Evolutionary conservation across 2,329 filamentous ascomycete species (phyloP).

Genomic region (Claviceps citrina): DNA sequence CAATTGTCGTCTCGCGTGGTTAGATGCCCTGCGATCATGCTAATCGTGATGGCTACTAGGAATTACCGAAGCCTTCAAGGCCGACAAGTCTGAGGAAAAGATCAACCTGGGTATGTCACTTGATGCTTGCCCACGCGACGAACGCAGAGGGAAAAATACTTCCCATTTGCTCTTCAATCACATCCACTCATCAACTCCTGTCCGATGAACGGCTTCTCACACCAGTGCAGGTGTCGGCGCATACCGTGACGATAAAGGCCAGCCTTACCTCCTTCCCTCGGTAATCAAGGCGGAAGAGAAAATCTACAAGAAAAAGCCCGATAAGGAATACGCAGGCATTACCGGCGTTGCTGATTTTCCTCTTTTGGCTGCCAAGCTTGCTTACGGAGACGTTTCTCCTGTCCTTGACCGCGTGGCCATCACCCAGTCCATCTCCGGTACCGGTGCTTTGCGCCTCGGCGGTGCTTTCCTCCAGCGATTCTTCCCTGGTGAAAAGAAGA

Average conservation of each 20-base stretch:
- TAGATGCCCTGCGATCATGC: slow-evolving; percentile 11
- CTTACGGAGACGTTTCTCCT: slow-evolving; percentile 69
- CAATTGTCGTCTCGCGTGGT: not conserved
- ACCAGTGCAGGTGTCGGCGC: slow-evolving; percentile 65
- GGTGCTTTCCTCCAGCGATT: slow-evolving; percentile 84
- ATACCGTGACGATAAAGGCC: slow-evolving; percentile 95
- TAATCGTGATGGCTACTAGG: slow-evolving; percentile 27
- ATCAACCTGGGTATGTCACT: slow-evolving; percentile 75
- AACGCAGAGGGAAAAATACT: not conserved
- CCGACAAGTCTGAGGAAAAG: slow-evolving; percentile 83
- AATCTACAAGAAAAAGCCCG: slow-evolving; percentile 59
- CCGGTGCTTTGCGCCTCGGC: slow-evolving; percentile 86
- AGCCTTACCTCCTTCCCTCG: slow-evolving; percentile 93
- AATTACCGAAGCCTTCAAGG: slow-evolving; percentile 98
- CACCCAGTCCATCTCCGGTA: slow-evolving; percentile 96
- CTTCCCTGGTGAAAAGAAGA: slow-evolving; percentile 82
- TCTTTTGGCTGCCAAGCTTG: slow-evolving; percentile 75
- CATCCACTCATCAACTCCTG: slow-evolving; percentile 3
- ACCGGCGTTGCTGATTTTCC: slow-evolving; percentile 92
- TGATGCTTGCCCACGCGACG: not conserved
- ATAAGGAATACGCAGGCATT: slow-evolving; percentile 98
- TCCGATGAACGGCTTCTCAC: slow-evolving; percentile 8
- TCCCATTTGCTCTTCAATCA: not conserved
- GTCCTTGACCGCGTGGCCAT: slow-evolving; percentile 71
- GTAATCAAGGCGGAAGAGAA: slow-evolving; percentile 80